phyloP scores from a whole-genome alignment of 1,284 basidiomycete species.

The Prillingera fragicola region DNA sequence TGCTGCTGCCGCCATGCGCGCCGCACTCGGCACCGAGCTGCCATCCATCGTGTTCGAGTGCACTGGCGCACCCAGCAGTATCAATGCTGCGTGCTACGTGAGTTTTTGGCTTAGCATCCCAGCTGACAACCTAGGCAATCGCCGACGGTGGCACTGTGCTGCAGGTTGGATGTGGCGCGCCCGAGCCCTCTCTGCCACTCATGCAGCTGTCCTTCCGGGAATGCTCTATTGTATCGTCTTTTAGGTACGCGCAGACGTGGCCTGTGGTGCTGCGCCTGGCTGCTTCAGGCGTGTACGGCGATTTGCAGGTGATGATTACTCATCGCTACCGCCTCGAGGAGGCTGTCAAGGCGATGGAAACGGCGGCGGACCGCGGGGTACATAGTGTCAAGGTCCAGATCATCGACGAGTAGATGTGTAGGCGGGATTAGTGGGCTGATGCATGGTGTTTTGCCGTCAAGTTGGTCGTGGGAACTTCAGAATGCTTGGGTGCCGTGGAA shows the following conservation, averaged over 20 bases:
- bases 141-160: constrained; percentile 28
- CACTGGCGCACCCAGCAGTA: constrained; percentile 45
- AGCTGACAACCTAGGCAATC: constrained; percentile 26
- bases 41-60: constrained; percentile 43
- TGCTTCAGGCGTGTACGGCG: constrained; percentile 40
- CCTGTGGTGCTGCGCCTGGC: constrained; percentile 45
- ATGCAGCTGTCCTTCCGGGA: constrained; percentile 34
- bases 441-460: too few species aligned
- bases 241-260: constrained; percentile 44
- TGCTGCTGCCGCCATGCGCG: constrained; percentile 22
- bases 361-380: constrained; percentile 38
- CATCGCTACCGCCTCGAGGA: constrained; percentile 43
- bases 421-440: too few species aligned
- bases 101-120: too few species aligned
- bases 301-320: constrained; percentile 46
- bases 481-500: too few species aligned
- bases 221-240: constrained; percentile 35
- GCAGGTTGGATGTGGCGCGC: constrained; percentile 28
- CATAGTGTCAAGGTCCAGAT: constrained; percentile 49
- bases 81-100: constrained; percentile 32
- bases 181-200: constrained; percentile 25
- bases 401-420: constrained; percentile 15
- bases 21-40: constrained; percentile 21
- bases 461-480: too few species aligned
- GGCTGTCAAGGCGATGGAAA: constrained; percentile 46